phyloP scores from a whole-genome alignment of 2,329 filamentous ascomycete species.

The Didymella keratinophila region DNA sequence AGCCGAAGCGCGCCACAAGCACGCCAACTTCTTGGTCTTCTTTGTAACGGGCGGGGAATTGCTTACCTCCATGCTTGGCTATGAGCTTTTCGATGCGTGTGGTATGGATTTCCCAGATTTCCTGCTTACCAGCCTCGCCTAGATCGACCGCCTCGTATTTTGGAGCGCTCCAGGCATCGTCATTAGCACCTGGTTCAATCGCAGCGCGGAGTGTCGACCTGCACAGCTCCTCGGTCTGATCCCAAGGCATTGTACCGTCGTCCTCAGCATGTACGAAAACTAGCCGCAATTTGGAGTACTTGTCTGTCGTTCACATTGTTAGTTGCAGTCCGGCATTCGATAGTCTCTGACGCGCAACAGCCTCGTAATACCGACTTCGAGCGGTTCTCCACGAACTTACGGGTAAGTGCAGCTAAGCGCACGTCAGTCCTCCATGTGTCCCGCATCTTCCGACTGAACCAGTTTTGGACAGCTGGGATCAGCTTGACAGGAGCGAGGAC shows the following conservation, averaged over 20 bases:
- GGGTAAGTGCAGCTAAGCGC: conserved; percentile 67
- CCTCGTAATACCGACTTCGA: neutral
- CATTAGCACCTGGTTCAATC: conserved; percentile 21
- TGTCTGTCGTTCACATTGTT: conserved; percentile 15
- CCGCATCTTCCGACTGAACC: conserved; percentile 70
- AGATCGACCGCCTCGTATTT: conserved; percentile 38
- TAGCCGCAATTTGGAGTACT: conserved; percentile 31
- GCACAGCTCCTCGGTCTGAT: conserved; percentile 46
- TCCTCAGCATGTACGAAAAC: conserved; percentile 47
- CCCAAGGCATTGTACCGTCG: conserved; percentile 48
- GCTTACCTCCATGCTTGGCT: conserved; percentile 49
- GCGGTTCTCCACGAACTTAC: conserved; percentile 27
- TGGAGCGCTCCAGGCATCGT: conserved; percentile 21
- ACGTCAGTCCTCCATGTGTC: conserved; percentile 81
- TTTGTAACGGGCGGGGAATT: conserved; percentile 20
- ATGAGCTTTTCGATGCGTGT: conserved; percentile 45
- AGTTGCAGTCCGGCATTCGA: conserved; percentile 1
- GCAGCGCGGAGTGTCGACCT: conserved; percentile 38
- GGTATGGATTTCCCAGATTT: conserved; percentile 38
- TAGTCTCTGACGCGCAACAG: conserved; percentile 1
- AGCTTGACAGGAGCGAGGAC: conserved; percentile 75
- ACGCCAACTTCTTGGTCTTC: conserved; percentile 16
- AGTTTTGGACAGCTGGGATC: conserved; percentile 69
- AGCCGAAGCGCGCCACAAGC: conserved; percentile 19
- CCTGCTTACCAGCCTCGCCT: conserved; percentile 46